Percentiles rank a stretch among this genome's conserved stretches.
Conservation (phyloP, 2,329 filamentous ascomycete species). For the Aspergillus fischeri region DNA sequence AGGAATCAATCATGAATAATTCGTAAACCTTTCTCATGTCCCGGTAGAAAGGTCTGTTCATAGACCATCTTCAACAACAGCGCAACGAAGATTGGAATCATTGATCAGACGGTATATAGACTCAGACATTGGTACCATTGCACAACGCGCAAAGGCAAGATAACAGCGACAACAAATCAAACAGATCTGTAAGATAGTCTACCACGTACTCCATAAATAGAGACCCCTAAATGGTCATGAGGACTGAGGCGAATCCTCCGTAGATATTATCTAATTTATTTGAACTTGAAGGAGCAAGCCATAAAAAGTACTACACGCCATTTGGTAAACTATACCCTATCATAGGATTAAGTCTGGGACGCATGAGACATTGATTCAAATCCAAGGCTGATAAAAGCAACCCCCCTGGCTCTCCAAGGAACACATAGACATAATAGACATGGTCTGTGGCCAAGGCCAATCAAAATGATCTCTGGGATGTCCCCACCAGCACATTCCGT, state of each 20-base stretch:
- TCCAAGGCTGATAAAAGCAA: neutral
- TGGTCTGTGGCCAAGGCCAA: neutral
- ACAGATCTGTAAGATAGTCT: neutral
- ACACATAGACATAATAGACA: neutral
- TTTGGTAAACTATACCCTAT: neutral
- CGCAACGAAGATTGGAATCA: neutral
- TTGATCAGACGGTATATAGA: neutral
- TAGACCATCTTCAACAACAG: neutral
- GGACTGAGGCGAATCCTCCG: neutral
- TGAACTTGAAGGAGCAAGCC: neutral
- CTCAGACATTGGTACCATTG: neutral
- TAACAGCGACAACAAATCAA: neutral
- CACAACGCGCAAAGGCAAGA: neutral
- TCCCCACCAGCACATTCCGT: neutral
- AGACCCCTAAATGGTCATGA: neutral
- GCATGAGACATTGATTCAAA: neutral
- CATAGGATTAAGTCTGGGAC: no score
- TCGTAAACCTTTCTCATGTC: neutral
- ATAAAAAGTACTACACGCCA: neutral
- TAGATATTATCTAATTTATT: no score
- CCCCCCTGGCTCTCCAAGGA: neutral
- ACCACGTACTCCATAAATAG: neutral
- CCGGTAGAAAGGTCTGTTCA: no score
- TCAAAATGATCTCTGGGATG: neutral
- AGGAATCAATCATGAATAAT: neutral